These are phyloP conservation scores for Mycena metata DNA, from an alignment of 768 basidiomycete genomes.

Conservation along the genomic window DNA sequence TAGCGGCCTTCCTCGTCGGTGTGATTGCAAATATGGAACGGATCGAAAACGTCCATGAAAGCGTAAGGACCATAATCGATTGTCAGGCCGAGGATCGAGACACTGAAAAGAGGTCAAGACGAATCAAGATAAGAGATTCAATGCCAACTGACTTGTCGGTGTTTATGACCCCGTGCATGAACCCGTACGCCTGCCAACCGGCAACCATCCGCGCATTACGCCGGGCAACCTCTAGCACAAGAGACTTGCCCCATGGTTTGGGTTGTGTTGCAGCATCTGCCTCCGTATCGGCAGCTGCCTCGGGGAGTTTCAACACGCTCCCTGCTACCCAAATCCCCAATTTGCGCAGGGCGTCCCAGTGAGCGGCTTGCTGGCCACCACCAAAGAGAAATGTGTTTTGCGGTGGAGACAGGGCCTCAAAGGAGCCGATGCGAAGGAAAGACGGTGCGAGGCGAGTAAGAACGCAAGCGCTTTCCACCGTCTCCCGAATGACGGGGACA, in stretches of 20 bases:
- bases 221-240: constrained; percentile 84
- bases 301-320: constrained; percentile 66
- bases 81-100: constrained; percentile 81
- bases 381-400: constrained; percentile 75
- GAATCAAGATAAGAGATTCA: constrained; percentile 7
- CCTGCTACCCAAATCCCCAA: constrained; percentile 82
- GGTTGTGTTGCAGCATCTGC: constrained; percentile 47
- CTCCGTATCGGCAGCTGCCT: not conserved
- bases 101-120: constrained; percentile 54
- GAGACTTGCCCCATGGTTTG: constrained; percentile 73
- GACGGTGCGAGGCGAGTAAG: constrained; percentile 88
- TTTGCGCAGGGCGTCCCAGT: constrained; percentile 80
- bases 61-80: constrained; percentile 92
- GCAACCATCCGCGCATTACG: constrained; percentile 95
- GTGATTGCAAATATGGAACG: constrained; percentile 92
- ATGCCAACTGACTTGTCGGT: constrained; percentile 84
- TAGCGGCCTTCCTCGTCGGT: constrained; percentile 85
- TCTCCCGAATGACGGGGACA: constrained; percentile 83
- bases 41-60: constrained; percentile 94
- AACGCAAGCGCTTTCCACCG: constrained; percentile 77
- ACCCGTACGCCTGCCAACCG: constrained; percentile 94
- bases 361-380: constrained; percentile 79
- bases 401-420: constrained; percentile 87
- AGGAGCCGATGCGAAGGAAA: constrained; percentile 92
- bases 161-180: constrained; percentile 97